A percentile compares a stretch with the other conserved stretches of the same genome.
phyloP scores from a whole-genome alignment of 83 land plant genomes.

The Diphasiastrum complanatum region DNA sequence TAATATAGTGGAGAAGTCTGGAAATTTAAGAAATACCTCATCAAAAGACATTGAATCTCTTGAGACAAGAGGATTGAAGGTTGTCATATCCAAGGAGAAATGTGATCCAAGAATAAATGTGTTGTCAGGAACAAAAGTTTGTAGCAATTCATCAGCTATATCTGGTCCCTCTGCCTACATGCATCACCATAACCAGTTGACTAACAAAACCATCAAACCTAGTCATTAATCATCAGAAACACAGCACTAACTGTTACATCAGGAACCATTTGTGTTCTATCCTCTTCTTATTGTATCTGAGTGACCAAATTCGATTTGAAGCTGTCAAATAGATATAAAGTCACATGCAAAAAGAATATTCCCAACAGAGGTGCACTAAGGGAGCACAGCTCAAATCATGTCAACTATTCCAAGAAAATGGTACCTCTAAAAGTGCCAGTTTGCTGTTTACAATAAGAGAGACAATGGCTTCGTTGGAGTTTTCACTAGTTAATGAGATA shows the following conservation, averaged over 20 bases:
- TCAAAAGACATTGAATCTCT: slow-evolving; percentile 68
- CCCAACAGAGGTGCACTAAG: background rate
- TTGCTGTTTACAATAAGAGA: slow-evolving; percentile 38
- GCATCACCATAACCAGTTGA: too few relatives aligned
- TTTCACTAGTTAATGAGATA: slow-evolving; percentile 31
- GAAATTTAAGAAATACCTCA: slow-evolving; percentile 38
- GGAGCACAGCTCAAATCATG: background rate
- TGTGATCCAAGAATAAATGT: slow-evolving; percentile 42
- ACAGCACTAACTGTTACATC: background rate
- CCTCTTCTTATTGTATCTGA: too few relatives aligned
- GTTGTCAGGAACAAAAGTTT: slow-evolving; percentile 59
- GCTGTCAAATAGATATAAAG: too few relatives aligned
- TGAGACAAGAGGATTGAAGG: slow-evolving; percentile 21
- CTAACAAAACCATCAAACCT: slow-evolving; percentile 11
- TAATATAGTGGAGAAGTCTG: background rate
- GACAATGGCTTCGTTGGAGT: slow-evolving; percentile 35
- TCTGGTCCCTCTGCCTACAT: slow-evolving; percentile 13
- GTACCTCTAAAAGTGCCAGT: slow-evolving; percentile 38
- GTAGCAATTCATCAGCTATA: slow-evolving; percentile 37
- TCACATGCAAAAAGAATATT: too few relatives aligned
- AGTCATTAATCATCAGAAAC: background rate
- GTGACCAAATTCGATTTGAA: too few relatives aligned
- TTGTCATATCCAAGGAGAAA: slow-evolving; percentile 26
- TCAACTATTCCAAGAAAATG: background rate
- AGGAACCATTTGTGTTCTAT: too few relatives aligned